A percentile compares a stretch with the other conserved stretches of the same genome.
Conservation (phyloP, 2,329 filamentous ascomycete species). For the Truncatella angustata region DNA sequence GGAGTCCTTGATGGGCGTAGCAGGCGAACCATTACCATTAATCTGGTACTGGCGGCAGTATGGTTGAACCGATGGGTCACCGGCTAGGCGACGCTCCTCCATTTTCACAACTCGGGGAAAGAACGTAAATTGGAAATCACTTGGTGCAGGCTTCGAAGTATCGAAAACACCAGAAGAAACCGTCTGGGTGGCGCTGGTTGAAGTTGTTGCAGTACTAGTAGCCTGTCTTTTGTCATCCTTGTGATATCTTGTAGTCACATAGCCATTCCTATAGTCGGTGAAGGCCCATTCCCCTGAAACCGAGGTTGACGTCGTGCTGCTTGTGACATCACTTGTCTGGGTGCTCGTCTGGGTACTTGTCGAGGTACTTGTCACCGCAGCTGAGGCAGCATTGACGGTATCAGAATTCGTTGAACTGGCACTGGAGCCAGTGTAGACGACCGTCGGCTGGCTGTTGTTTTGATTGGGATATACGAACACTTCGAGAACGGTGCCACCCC, state of each 20-base stretch:
- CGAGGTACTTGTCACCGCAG: background rate
- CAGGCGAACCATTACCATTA: conserved; percentile 33
- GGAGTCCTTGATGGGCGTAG: conserved; percentile 32
- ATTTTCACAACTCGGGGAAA: conserved; percentile 52
- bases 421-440: background rate
- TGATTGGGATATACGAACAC: conserved; percentile 56
- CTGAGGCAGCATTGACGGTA: background rate
- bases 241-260: background rate
- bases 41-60: conserved; percentile 51
- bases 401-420: background rate
- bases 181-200: background rate
- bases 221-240: background rate
- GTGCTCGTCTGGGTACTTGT: too few relatives aligned
- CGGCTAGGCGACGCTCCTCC: conserved; percentile 47
- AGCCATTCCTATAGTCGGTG: background rate
- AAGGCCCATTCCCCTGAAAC: background rate
- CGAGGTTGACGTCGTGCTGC: background rate
- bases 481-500: conserved; percentile 54
- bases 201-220: background rate
- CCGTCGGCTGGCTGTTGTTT: conserved; percentile 39
- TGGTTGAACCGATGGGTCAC: conserved; percentile 31
- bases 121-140: conserved; percentile 18
- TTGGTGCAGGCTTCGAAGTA: conserved; percentile 13
- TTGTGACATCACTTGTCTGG: background rate
- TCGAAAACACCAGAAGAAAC: conserved; percentile 9